Evolutionary conservation across 2,329 filamentous ascomycete genomes (phyloP), one percentile per base, ranked within the genome.

Genomic region (Diaporthe vaccinii): DNA sequence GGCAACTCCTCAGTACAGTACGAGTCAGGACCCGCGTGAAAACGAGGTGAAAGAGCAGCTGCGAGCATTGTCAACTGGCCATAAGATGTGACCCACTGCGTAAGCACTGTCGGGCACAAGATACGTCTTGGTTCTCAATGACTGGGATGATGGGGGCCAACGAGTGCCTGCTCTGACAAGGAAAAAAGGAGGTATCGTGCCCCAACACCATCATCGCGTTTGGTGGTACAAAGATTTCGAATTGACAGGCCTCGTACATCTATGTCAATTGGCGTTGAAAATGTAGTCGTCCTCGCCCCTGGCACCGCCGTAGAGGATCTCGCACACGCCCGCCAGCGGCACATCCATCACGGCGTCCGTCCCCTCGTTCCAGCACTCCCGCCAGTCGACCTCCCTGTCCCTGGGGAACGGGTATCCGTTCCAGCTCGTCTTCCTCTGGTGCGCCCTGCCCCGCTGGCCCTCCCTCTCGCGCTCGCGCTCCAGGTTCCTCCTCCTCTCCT

Each of bases 291-390:
- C 77, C 55, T 76, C 75, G 12, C 78, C 77, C 75, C 79, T 85
- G 77, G 80, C 85, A 82, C 91, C 89, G 0, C 95, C 96, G 84
- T 98, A 99, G 31, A 99, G 83, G 46, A 99, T 92, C 86, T 99
- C 96, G 82, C 96, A 98, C 2, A 98, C 96, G 0, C 96, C 97
- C 14, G 95, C 96, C 78, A 98, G 90, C 10, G 97, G 97, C 67
- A 99, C 93, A 85, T 99, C 97, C 94, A 99, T 94, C 10, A 98
- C 97, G 1, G 95, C 97, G 87, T 99, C 97, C 0, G 97, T 99
- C 25, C 97, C 95, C 79, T 94, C 92, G 80, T 92, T 95, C 97
- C 97, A 99, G 25, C 98, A 89, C 75, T 88, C 89, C 80, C 89
- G 92, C 96, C 97, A 98, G 81, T 95, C 90, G 78, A 89, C 79